Evolutionary conservation across 257 asterid species (phyloP), one percentile per base, ranked within the genome.

Genomic region (Penstemon davidsonii): DNA sequence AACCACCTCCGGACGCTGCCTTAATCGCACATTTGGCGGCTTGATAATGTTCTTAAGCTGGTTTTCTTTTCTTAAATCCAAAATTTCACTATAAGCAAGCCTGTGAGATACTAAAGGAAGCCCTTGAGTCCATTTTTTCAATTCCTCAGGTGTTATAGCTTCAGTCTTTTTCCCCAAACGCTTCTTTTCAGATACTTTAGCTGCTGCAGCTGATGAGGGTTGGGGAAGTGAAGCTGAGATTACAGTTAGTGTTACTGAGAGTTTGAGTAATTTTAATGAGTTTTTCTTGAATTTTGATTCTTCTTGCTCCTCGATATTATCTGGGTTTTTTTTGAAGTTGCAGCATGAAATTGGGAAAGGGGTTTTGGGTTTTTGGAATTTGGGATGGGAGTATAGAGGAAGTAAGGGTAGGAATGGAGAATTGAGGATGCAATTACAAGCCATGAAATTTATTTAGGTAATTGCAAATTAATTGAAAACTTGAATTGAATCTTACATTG

Each of bases 91-190:
- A 75, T 90, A 93, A 9, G 89, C 84, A 64, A 93, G 77, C 77
- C 99, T 85, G 67, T 75, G 75, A 25, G 92, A 75, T 62, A 93
- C 92, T n/a, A 83, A 64, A 33, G 99, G 99, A 58, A 93, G 89
- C 56, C 96, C 97, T 62, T 83, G 80, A 11, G 89, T 79, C 99
- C 99, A 93, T 75, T 81, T 85, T 43, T 75, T 70, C 77, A 88
- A 47, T 53, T 90, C 92, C 77, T 90, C 87, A 4, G 87, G 85
- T 6, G 88, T 81, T 69, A 87, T 73, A 15, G 90, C 79, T 55
- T 87, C 96, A 0, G 74, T 18, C 60, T 73, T 80, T 69, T 78
- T 82, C 45, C 70, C 71, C 10, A 73, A 53, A 60, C 78, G 80
- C 77, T 68, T 81, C 79, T 44, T 68, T 54, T 85, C 92, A 13